A percentile compares a stretch with the other conserved stretches of the same genome.
Conservation (phyloP, 805 yeast species). For the Kurtzmaniella cleridarum region DNA sequence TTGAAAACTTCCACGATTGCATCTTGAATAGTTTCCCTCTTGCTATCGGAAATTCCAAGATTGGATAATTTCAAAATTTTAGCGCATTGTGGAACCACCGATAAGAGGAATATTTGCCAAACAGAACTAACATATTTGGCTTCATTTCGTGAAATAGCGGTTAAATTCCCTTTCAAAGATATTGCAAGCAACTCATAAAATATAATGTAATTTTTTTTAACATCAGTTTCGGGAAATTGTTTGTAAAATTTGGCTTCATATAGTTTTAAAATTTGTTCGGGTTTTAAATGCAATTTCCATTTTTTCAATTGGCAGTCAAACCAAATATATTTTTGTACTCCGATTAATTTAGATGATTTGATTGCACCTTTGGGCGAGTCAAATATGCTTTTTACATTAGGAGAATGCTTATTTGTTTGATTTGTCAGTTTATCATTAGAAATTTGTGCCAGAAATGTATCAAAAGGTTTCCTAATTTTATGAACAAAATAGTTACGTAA, state of each 20-base stretch:
- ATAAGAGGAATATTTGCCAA: slow-evolving; percentile 30
- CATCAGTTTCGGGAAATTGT: too few species aligned
- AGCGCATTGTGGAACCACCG: slow-evolving; percentile 23
- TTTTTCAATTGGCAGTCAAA: slow-evolving; percentile 16
- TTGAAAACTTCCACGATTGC: slow-evolving; percentile 13
- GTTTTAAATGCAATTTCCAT: slow-evolving; percentile 15
- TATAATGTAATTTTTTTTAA: slow-evolving; percentile 8
- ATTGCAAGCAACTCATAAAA: slow-evolving; percentile 15
- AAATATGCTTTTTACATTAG: background rate
- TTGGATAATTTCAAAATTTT: slow-evolving; percentile 10
- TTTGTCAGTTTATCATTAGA: too few species aligned
- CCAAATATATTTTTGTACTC: slow-evolving; percentile 25
- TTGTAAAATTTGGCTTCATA: too few species aligned
- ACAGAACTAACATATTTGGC: slow-evolving; percentile 22
- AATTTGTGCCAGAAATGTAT: too few species aligned
- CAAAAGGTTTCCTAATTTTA: too few species aligned
- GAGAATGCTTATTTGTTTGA: background rate
- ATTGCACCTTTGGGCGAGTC: background rate
- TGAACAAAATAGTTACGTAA: too few species aligned
- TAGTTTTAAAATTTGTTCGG: background rate
- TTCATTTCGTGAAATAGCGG: slow-evolving; percentile 15
- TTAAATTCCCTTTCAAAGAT: slow-evolving; percentile 16
- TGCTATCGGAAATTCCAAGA: background rate
- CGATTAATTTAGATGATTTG: slow-evolving; percentile 3
- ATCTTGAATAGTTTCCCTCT: slow-evolving; percentile 12